Conservation (phyloP, 805 yeast species). For the Wickerhamiella bombiphila region DNA sequence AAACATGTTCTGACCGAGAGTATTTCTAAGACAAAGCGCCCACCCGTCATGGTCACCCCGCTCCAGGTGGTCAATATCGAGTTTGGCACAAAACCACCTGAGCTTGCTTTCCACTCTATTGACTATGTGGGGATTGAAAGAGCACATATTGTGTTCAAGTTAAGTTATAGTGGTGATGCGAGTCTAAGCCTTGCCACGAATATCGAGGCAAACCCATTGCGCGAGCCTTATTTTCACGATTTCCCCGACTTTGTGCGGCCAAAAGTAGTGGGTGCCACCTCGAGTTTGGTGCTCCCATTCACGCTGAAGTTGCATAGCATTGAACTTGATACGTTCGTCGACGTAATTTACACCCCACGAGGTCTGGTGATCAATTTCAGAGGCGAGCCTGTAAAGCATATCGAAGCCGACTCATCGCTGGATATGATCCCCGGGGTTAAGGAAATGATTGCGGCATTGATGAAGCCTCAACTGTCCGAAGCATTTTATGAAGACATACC, state of each 20-base stretch:
- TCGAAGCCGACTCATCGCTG: slow-evolving; percentile 20
- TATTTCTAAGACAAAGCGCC: slow-evolving; percentile 22
- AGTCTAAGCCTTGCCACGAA: slow-evolving; percentile 53
- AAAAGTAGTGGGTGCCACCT: slow-evolving; percentile 15
- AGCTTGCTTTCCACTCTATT: slow-evolving; percentile 51
- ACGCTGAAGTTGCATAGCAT: slow-evolving; percentile 16
- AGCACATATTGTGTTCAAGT: slow-evolving; percentile 45
- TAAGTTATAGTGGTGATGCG: slow-evolving; percentile 64
- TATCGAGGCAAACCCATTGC: slow-evolving; percentile 60
- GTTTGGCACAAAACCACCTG: slow-evolving; percentile 63
- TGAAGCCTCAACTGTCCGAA: slow-evolving; percentile 17
- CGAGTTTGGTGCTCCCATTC: slow-evolving; percentile 21
- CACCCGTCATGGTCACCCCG: slow-evolving; percentile 24
- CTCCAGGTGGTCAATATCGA: slow-evolving; percentile 52
- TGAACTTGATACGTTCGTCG: slow-evolving; percentile 20
- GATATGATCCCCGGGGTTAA: slow-evolving; percentile 22
- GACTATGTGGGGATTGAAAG: slow-evolving; percentile 41
- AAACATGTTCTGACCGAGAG: slow-evolving; percentile 24
- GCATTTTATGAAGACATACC: slow-evolving; percentile 25
- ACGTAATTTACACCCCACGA: slow-evolving; percentile 20
- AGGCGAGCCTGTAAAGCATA: slow-evolving; percentile 20
- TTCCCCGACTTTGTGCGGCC: slow-evolving; percentile 19
- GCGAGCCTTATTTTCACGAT: slow-evolving; percentile 22
- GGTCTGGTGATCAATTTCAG: slow-evolving; percentile 22
- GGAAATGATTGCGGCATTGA: slow-evolving; percentile 14